phyloP scores from a whole-genome alignment of 164 flowering plant genomes.

The Annona squamosa region DNA sequence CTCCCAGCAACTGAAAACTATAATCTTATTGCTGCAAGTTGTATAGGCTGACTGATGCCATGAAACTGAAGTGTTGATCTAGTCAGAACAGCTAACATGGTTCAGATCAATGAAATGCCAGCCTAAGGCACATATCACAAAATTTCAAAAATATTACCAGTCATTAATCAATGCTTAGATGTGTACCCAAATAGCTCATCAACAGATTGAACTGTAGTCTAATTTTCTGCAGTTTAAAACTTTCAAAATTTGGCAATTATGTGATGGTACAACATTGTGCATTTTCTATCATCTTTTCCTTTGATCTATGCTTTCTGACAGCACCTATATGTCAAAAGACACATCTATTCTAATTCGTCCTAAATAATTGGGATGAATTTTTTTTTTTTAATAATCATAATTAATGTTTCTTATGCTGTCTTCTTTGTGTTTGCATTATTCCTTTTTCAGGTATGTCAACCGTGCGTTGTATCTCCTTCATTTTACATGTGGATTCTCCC shows the following conservation, averaged over 20 bases:
- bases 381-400: not conserved
- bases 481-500: slow-evolving; percentile 82
- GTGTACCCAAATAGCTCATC: not conserved
- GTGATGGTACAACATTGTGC: not conserved
- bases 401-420: not conserved
- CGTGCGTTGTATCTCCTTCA: slow-evolving; percentile 84
- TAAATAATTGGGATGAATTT: not conserved
- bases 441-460: slow-evolving; percentile 61
- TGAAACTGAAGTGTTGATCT: not conserved
- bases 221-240: not conserved
- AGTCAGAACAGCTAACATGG: not conserved
- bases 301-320: not conserved
- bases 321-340: not conserved
- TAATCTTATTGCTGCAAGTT: not conserved
- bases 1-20: too few relatives aligned
- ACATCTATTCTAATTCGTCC: not conserved
- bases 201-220: not conserved
- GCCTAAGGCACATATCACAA: not conserved
- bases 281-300: not conserved
- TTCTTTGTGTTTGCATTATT: not conserved
- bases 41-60: not conserved
- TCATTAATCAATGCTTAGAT: not conserved
- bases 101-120: not conserved
- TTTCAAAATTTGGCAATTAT: not conserved
- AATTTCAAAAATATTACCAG: not conserved